Evolutionary conservation across 805 yeast species (phyloP), one percentile per base, ranked within the genome.

Genomic region (Candida koratica): DNA sequence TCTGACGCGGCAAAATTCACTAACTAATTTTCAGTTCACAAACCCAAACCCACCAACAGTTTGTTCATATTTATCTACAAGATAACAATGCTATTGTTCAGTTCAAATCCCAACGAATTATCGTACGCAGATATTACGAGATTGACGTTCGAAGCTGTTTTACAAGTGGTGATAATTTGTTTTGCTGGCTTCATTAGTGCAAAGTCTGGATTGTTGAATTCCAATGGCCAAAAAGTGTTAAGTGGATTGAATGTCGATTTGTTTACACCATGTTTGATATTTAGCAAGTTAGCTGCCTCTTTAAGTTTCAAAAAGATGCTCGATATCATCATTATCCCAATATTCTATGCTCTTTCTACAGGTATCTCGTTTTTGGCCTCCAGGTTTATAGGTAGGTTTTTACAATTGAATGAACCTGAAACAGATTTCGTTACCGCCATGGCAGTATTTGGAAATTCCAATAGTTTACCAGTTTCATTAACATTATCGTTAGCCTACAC

Each of bases 371-470:
- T 65, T 48, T 16, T 63, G 7, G 77, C 87, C 23, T 84, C 96
- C 5, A 61, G 64, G 19, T 18, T 75, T 15, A 71, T 79, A 26
- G 67, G 86, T 3, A 55, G 59, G 10, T 44, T 78, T 28, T 56
- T 88, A 43, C 51, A 60, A 6, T 64, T 93, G 49, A 84, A 84
- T 49, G 75, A 66, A 32, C 77, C 84, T 10, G 97, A 93, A 60
- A 55, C 85, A 3, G 89, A 90, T 61, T 90, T 86, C 51, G 96
- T 93, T 33, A 83, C 94, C 15, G 97, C 96, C 2, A 93, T 93
- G 94, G 87, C 93, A 2, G 96, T 89, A 5, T 90, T 90, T 61
- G 97, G 97, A 36, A 93, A 90, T 61, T 86, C 96, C 28, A 90
- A 90, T 66, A 84, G 95, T 8, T 72, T 90, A 38, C 97, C 98